Conservation (phyloP, 768 basidiomycete genomes). For the Serendipita sp. region DNA sequence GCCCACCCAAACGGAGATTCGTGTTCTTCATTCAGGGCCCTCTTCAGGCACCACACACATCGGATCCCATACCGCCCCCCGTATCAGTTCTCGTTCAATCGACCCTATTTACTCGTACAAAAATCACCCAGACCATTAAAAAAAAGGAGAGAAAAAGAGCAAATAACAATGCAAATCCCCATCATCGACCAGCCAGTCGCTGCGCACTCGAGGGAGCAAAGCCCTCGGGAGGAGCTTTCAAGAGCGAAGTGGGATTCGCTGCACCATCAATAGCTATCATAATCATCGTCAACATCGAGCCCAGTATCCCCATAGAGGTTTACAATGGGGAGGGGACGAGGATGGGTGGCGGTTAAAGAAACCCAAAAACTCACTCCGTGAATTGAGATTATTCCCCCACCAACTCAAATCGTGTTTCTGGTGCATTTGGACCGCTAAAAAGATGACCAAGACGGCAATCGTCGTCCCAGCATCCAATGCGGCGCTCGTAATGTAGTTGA, state of each 20-base stretch:
- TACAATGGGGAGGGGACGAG: no score
- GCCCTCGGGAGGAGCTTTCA: background rate
- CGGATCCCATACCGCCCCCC: no score
- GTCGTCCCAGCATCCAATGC: background rate
- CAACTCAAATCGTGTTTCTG: background rate
- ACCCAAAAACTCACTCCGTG: conserved; percentile 2
- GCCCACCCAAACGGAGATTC: no score
- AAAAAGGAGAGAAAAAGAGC: no score
- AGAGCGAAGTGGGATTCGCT: background rate
- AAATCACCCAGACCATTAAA: no score
- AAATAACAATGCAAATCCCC: no score
- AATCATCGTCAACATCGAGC: background rate
- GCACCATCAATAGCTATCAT: background rate
- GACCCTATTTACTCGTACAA: no score
- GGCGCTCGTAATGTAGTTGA: conserved; percentile 1
- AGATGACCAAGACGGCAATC: background rate
- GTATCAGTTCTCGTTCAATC: no score
- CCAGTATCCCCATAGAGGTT: no score
- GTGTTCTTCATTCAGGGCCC: no score
- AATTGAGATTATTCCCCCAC: conserved; percentile 2
- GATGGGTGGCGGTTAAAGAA: background rate
- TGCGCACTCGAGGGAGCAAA: background rate
- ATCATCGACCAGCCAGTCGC: background rate
- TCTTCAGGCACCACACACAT: no score
- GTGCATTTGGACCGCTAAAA: background rate